Conservation (phyloP, 2,329 filamentous ascomycete species). For the Fusarium anthophilum region DNA sequence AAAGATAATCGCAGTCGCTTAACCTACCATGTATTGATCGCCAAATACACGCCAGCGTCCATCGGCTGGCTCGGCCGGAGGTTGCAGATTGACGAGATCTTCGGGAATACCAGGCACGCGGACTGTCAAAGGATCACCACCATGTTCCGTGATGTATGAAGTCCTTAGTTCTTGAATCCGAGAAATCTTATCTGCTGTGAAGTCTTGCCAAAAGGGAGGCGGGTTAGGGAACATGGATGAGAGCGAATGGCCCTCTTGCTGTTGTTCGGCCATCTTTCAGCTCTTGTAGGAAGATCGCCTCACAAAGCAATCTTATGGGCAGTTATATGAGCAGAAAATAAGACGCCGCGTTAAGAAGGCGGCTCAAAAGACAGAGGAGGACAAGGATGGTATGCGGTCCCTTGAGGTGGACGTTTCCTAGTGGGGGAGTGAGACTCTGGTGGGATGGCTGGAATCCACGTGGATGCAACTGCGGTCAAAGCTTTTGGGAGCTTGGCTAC, state of each 20-base stretch:
- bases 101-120: slow-evolving; percentile 65
- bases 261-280: slow-evolving; percentile 66
- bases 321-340: background rate
- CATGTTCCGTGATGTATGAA: slow-evolving; percentile 48
- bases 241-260: slow-evolving; percentile 57
- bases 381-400: slow-evolving; percentile 2
- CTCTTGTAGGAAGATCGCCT: slow-evolving; percentile 18
- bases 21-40: slow-evolving; percentile 66
- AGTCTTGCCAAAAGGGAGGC: slow-evolving; percentile 89
- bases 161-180: slow-evolving; percentile 59
- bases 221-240: slow-evolving; percentile 83
- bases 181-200: slow-evolving; percentile 78
- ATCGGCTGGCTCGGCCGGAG: slow-evolving; percentile 76
- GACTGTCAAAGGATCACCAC: slow-evolving; percentile 40
- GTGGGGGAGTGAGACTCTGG: slow-evolving; percentile 29
- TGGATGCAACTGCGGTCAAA: slow-evolving; percentile 23
- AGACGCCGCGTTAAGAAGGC: background rate
- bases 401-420: slow-evolving; percentile 14
- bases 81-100: slow-evolving; percentile 81
- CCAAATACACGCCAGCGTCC: slow-evolving; percentile 82
- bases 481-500: background rate
- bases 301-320: background rate
- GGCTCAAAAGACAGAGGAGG: background rate
- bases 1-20: too few relatives aligned
- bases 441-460: slow-evolving; percentile 21